phyloP scores from a whole-genome alignment of 2,329 filamentous ascomycete genomes.

The Ceratocystis alfenasii region DNA sequence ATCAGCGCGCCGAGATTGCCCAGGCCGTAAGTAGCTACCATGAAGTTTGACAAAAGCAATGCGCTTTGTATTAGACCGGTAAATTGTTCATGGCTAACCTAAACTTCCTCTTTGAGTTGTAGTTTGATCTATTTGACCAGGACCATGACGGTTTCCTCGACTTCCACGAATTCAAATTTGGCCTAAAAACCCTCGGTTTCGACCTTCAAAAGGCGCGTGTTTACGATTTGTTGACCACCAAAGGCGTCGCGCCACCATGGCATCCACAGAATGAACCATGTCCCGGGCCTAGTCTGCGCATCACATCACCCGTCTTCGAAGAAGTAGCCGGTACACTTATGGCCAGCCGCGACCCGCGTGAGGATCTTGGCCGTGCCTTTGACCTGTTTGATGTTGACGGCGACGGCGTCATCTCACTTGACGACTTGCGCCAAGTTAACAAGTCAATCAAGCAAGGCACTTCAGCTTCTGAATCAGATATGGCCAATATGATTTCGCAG shows the following conservation, averaged over 20 bases:
- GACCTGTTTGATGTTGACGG: constrained; percentile 82
- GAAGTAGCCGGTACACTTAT: constrained; percentile 70
- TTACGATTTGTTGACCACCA: constrained; percentile 64
- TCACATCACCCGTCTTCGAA: constrained; percentile 62
- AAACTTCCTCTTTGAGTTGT: neutral
- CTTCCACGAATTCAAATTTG: constrained; percentile 96
- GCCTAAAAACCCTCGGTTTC: constrained; percentile 89
- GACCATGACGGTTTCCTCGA: constrained; percentile 62
- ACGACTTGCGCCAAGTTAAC: constrained; percentile 77
- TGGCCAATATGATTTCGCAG: constrained; percentile 94
- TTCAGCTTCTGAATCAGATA: constrained; percentile 80
- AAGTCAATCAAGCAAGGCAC: constrained; percentile 71
- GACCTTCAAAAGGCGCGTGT: constrained; percentile 79
- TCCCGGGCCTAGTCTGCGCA: constrained; percentile 53
- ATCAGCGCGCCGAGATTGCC: constrained; percentile 23
- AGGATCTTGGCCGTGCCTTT: constrained; percentile 86
- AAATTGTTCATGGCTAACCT: no score
- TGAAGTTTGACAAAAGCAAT: neutral
- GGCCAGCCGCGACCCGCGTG: constrained; percentile 67
- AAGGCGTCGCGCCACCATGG: constrained; percentile 61
- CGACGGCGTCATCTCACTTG: constrained; percentile 83
- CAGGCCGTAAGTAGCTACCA: constrained; percentile 22
- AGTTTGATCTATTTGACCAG: constrained; percentile 24
- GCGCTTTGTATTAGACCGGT: neutral
- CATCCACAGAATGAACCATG: constrained; percentile 40